phyloP scores from a whole-genome alignment of 23 red algal genomes.

The Gracilaria domingensis region DNA sequence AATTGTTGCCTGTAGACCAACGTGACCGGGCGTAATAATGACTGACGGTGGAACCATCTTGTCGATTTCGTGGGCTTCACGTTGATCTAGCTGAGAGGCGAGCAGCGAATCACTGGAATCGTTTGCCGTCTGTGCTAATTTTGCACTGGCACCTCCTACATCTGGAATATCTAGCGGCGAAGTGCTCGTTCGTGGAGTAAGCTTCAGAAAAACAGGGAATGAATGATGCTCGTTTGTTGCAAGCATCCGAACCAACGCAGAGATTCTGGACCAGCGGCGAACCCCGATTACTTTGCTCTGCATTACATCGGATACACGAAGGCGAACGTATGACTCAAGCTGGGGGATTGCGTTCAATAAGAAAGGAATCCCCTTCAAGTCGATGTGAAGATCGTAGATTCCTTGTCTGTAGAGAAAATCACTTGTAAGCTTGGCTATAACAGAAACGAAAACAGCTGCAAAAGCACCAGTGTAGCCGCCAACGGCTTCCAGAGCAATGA shows the following conservation, averaged over 20 bases:
- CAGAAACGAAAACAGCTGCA: constrained; percentile 58
- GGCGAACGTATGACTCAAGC: constrained; percentile 64
- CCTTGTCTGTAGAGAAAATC: constrained; percentile 68
- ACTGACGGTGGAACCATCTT: constrained; percentile 6
- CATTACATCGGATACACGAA: constrained; percentile 77
- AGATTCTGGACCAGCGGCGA: constrained; percentile 40
- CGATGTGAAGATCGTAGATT: constrained; percentile 86
- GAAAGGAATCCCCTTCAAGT: constrained; percentile 86
- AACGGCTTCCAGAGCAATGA: constrained; percentile 73
- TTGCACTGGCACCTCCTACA: not conserved
- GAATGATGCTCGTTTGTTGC: constrained; percentile 59
- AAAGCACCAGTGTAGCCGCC: constrained; percentile 57
- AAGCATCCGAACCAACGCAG: constrained; percentile 51
- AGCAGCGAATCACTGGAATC: constrained; percentile 5
- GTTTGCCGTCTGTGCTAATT: not conserved
- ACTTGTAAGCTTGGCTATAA: constrained; percentile 68
- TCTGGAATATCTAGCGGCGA: not conserved
- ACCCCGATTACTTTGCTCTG: constrained; percentile 57
- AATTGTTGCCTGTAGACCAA: constrained; percentile 56
- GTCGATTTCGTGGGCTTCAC: constrained; percentile 4
- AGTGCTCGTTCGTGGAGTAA: not conserved
- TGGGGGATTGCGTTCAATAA: constrained; percentile 41
- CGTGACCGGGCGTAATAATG: constrained; percentile 31
- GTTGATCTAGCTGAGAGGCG: constrained; percentile 11
- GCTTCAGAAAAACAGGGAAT: constrained; percentile 77